Conservation (phyloP, 345 rosid genomes). For the Brassica carinata region DNA sequence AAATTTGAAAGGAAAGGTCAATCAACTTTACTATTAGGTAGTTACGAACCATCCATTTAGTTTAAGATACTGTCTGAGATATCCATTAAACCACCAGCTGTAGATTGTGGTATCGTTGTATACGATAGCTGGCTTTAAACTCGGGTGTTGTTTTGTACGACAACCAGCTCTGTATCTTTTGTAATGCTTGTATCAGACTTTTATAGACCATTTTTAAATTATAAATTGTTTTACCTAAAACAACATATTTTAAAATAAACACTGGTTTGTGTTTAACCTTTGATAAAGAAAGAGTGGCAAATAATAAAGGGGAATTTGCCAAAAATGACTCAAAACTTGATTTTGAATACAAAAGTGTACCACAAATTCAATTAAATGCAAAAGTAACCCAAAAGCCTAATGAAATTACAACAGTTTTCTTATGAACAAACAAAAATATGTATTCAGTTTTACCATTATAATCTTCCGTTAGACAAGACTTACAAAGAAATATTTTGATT, state of each 20-base stretch:
- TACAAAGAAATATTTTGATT: too few relatives aligned
- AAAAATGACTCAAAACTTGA: too few relatives aligned
- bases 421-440: too few relatives aligned
- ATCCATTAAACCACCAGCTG: neutral
- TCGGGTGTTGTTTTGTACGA: neutral
- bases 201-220: too few relatives aligned
- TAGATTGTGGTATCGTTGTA: neutral
- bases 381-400: too few relatives aligned
- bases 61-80: neutral
- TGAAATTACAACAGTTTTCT: too few relatives aligned
- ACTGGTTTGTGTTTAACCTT: neutral
- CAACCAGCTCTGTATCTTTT: neutral
- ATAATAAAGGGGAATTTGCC: too few relatives aligned
- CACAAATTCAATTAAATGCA: too few relatives aligned
- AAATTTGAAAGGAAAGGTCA: neutral
- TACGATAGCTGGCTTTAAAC: neutral
- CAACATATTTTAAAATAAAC: neutral
- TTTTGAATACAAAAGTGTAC: too few relatives aligned
- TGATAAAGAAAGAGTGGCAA: neutral
- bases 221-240: neutral
- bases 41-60: neutral
- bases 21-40: neutral
- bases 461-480: too few relatives aligned
- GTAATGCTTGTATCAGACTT: neutral
- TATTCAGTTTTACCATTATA: too few relatives aligned